A percentile compares a stretch with the other conserved stretches of the same genome.
Evolutionary conservation across 371 early-diverging fungal genomes (phyloP).

Genomic region (Mortierella sp.): DNA sequence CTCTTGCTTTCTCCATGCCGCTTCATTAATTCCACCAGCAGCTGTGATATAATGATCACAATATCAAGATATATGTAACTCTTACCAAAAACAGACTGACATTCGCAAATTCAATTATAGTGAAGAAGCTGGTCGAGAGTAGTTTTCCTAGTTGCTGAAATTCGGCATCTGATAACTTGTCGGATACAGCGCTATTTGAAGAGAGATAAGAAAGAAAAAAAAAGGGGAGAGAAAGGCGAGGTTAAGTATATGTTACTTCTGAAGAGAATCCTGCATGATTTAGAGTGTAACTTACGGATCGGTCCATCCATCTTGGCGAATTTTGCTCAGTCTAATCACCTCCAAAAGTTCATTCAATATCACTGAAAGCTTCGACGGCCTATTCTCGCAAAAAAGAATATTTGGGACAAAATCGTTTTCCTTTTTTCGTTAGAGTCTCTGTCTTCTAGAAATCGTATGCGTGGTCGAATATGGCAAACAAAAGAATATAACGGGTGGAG

Average conservation of each 20-base stretch:
- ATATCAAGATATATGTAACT: background rate
- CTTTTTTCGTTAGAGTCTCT: background rate
- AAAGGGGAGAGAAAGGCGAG: background rate
- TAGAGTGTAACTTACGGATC: constrained; percentile 33
- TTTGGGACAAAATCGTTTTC: background rate
- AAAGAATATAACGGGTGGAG: background rate
- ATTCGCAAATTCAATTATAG: constrained; percentile 42
- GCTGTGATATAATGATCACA: background rate
- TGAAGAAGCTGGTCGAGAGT: constrained; percentile 53
- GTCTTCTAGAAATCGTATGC: background rate
- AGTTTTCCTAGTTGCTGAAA: constrained; percentile 49
- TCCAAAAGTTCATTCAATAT: constrained; percentile 49
- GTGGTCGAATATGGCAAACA: background rate
- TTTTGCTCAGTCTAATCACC: constrained; percentile 36
- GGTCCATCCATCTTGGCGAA: constrained; percentile 40
- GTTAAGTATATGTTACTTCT: background rate
- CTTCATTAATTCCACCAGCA: background rate
- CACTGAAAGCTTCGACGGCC: constrained; percentile 48
- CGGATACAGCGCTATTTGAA: constrained; percentile 13
- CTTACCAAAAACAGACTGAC: constrained; percentile 44
- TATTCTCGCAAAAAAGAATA: background rate
- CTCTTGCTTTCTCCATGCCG: background rate
- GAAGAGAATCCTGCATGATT: too few relatives aligned
- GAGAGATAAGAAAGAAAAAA: background rate
- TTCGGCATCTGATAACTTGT: constrained; percentile 40